Percentiles rank a stretch among this genome's conserved stretches.
Conservation (phyloP, 768 basidiomycete genomes). For the Vararia minispora region DNA sequence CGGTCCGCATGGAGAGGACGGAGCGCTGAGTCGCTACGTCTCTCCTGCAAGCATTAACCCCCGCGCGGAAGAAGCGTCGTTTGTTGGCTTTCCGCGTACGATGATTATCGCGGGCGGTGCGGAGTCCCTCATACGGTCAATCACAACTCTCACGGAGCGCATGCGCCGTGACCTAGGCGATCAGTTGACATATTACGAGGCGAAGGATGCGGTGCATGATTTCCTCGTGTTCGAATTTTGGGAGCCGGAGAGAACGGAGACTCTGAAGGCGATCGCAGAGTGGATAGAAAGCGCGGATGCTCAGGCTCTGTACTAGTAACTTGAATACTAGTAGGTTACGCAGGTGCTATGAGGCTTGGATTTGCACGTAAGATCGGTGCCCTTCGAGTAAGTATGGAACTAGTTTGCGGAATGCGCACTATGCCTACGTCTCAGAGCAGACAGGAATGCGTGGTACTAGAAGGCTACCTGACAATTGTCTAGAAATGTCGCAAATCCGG, state of each 20-base stretch:
- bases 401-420: too few species aligned
- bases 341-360: too few species aligned
- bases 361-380: too few species aligned
- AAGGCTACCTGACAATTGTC: too few species aligned
- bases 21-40: constrained; percentile 3
- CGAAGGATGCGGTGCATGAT: constrained; percentile 28
- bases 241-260: constrained; percentile 40
- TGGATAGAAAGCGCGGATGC: constrained; percentile 28
- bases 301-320: too few species aligned
- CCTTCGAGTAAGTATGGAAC: too few species aligned
- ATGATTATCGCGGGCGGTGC: constrained; percentile 4
- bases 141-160: not conserved
- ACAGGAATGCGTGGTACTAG: too few species aligned
- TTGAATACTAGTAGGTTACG: too few species aligned
- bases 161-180: constrained; percentile 1
- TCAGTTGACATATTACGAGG: constrained; percentile 7
- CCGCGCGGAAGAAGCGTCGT: not conserved
- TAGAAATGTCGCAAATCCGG: too few species aligned
- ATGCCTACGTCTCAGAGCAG: too few species aligned
- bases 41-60: constrained; percentile 5
- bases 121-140: constrained; percentile 3
- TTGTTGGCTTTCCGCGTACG: constrained; percentile 4
- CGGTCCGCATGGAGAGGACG: not conserved
- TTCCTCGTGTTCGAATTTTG: constrained; percentile 38
- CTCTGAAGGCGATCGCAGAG: constrained; percentile 34